Conservation (phyloP, 2,329 filamentous ascomycete species). For the Fusarium sp. region DNA sequence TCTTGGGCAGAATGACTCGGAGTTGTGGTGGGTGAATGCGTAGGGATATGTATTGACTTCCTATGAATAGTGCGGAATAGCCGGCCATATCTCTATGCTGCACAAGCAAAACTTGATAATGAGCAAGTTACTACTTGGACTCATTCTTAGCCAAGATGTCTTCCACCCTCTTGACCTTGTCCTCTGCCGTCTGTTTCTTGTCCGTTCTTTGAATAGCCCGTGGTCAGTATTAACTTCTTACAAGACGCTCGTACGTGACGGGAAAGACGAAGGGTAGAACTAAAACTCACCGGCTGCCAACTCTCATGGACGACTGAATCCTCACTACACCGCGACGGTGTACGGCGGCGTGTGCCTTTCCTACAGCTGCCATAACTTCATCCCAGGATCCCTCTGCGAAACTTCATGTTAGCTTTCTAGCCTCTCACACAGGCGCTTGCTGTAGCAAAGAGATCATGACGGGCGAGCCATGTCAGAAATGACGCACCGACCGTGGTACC, state of each 20-base stretch:
- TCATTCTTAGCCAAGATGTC: slow-evolving; percentile 60
- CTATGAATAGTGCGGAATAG: neutral
- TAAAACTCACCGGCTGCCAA: slow-evolving; percentile 79
- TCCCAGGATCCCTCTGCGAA: slow-evolving; percentile 89
- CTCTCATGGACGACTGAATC: slow-evolving; percentile 90
- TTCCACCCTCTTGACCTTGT: slow-evolving; percentile 80
- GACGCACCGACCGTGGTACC: slow-evolving; percentile 90
- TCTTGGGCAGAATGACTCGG: neutral
- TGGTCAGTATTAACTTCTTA: slow-evolving; percentile 7
- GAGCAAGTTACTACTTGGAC: slow-evolving; percentile 19
- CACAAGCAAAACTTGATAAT: neutral
- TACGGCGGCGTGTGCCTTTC: slow-evolving; percentile 86
- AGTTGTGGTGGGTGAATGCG: neutral
- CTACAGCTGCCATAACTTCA: slow-evolving; percentile 85
- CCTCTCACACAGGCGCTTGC: neutral
- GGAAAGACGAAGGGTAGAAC: neutral
- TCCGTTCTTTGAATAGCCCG: slow-evolving; percentile 73
- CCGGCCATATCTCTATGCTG: neutral
- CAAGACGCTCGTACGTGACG: neutral
- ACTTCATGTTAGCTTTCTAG: neutral
- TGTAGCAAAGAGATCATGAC: neutral
- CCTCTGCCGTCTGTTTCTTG: slow-evolving; percentile 84
- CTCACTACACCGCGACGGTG: slow-evolving; percentile 83
- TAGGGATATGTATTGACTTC: slow-evolving; percentile 1
- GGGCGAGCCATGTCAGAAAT: slow-evolving; percentile 20